Conservation (phyloP, 1,284 basidiomycete genomes). For the Singerocomus inundabilis region DNA sequence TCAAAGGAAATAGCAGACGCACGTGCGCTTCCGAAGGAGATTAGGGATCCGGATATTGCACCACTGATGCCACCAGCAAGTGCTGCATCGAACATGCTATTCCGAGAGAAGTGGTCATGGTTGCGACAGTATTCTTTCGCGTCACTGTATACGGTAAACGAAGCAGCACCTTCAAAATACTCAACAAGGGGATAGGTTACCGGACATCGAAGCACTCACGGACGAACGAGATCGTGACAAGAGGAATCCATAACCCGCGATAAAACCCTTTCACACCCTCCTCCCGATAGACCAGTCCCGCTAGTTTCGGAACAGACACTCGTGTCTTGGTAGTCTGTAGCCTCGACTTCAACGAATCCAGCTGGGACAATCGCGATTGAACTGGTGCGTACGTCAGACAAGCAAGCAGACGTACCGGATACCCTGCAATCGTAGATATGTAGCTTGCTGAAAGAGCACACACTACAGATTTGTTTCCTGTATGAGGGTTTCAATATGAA, state of each 20-base stretch:
- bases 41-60: conserved; percentile 79
- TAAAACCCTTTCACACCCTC: conserved; percentile 94
- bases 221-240: conserved; percentile 96
- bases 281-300: conserved; percentile 76
- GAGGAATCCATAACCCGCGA: conserved; percentile 87
- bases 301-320: conserved; percentile 73
- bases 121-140: conserved; percentile 82
- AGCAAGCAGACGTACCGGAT: conserved; percentile 54
- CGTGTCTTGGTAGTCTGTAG: conserved; percentile 82
- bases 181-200: conserved; percentile 10
- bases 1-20: conserved; percentile 38
- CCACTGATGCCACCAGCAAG: conserved; percentile 76
- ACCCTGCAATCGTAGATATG: conserved; percentile 79
- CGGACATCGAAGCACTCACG: conserved; percentile 51
- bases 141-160: conserved; percentile 91
- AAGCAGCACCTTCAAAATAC: conserved; percentile 64
- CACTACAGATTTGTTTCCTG: conserved; percentile 79
- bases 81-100: conserved; percentile 67
- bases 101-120: conserved; percentile 54
- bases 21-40: conserved; percentile 84
- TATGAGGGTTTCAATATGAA: conserved; percentile 7
- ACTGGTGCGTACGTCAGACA: conserved; percentile 13
- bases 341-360: conserved; percentile 91
- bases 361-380: conserved; percentile 34
- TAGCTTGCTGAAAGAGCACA: conserved; percentile 81